phyloP scores from a whole-genome alignment of 176 grass and related monocot species.

The Cenchrus purpureus region DNA sequence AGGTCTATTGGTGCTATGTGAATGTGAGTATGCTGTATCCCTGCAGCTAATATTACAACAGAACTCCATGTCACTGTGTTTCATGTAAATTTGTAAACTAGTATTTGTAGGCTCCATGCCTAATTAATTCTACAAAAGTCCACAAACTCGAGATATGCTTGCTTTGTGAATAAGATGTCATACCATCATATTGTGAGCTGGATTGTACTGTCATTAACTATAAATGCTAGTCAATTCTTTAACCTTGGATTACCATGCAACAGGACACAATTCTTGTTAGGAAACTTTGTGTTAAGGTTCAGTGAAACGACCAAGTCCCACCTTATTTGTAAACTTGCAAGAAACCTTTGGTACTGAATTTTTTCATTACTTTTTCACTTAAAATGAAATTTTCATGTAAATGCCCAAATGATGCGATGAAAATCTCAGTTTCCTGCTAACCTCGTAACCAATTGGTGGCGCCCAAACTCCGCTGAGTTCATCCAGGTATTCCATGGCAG shows the following conservation, averaged over 20 bases:
- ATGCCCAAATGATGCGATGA: neutral
- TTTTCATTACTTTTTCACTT: no score
- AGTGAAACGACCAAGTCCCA: no score
- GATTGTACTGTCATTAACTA: neutral
- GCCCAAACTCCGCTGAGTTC: neutral
- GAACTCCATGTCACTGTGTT: neutral
- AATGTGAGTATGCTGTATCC: neutral
- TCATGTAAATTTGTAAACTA: slow-evolving; percentile 4
- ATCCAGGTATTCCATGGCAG: slow-evolving; percentile 20
- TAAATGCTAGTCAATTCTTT: neutral
- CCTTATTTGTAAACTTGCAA: neutral
- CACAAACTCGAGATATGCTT: neutral
- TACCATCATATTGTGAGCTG: neutral
- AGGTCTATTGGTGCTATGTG: neutral
- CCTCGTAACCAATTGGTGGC: neutral
- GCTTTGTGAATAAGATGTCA: slow-evolving; percentile 7
- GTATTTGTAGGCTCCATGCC: neutral
- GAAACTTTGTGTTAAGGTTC: neutral
- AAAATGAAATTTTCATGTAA: neutral
- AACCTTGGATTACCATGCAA: slow-evolving; percentile 16
- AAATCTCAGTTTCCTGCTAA: neutral
- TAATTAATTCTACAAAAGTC: neutral
- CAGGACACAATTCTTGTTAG: neutral
- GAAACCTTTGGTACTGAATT: neutral
- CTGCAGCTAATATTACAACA: neutral